Conservation (phyloP, 345 rosid genomes). For the Gossypium herbaceum region DNA sequence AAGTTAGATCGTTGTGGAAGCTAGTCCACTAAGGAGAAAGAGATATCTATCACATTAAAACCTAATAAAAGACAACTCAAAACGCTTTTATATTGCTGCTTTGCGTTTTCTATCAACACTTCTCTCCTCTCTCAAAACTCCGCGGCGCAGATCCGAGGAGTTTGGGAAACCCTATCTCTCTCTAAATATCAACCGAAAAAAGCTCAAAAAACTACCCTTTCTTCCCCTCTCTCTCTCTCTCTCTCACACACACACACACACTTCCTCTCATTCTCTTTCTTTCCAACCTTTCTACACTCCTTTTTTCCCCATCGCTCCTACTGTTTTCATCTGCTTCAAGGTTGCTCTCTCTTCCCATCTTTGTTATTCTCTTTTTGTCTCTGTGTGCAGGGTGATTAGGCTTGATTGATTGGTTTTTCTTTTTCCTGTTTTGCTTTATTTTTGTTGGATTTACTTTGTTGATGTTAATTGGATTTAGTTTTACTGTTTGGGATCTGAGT, state of each 20-base stretch:
- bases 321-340: not conserved
- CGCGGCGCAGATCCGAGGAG: conserved; percentile 97
- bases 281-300: not conserved
- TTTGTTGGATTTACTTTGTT: not conserved
- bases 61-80: not conserved
- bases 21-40: no score
- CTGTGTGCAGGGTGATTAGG: not conserved
- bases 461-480: not conserved
- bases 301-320: conserved; percentile 17
- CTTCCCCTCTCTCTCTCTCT: not conserved
- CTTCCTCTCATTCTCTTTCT: not conserved
- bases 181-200: not conserved
- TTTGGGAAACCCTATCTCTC: conserved; percentile 49
- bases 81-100: not conserved
- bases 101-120: not conserved
- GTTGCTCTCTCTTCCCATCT: conserved; percentile 1
- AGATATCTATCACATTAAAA: not conserved
- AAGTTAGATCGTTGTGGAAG: not conserved
- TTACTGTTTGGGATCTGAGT: conserved; percentile 28
- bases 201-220: not conserved
- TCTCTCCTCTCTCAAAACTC: conserved; percentile 34
- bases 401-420: not conserved
- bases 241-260: not conserved
- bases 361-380: not conserved
- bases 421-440: not conserved